Base-by-base conservation (phyloP, 106 monocot genomes). In the Narthecium ossifragum region DNA sequence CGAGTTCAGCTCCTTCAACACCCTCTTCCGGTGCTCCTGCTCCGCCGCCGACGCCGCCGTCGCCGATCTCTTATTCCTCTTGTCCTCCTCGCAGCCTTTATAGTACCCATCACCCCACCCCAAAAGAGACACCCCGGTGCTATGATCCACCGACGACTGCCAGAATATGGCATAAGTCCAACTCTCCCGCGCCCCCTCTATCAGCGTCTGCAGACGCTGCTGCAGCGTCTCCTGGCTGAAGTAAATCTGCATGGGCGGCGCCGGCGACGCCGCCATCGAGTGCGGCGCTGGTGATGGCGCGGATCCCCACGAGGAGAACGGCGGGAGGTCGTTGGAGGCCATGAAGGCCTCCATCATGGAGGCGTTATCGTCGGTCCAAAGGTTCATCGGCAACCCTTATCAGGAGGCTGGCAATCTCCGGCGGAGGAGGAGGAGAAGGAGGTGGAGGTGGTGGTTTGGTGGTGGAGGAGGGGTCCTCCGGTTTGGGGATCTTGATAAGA, bases 91-190 rank as follows among this genome's bases (percentile, higher is more conserved):
- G 73, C 62, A 62, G 34, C 83, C 86, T 59, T 72, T 83, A 65
- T 92, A 86, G 76, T 83, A 92, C 2, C 92, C 92, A 56, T 92
- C 92, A 11, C 92, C 92, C 92, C 92, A 92, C 21, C 83, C 92
- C 20, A 92, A 80, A 26, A 83, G 46, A 2, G 82, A 73, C 0
- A 70, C 61, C 18, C 72, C 83, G 37, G 77, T 34, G 41, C 64
- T 24, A 5, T 50, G 24, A 40, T 92, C 92, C 8, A 80, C 31
- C 39, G 79, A 77, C 30, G 79, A 83, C 49, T 86, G 86, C 92
- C 92, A 92, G 83, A 77, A 86, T 69, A 92, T 92, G 39, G 83
- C 92, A 62, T 86, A 86, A 21, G 91, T 88, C 92, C 92, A 93
- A 55, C 34, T 60, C 53, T 80, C 71, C 17, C 64, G 18, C 4